Conservation (phyloP, 805 yeast species). For the Clavispora santaluciae region DNA sequence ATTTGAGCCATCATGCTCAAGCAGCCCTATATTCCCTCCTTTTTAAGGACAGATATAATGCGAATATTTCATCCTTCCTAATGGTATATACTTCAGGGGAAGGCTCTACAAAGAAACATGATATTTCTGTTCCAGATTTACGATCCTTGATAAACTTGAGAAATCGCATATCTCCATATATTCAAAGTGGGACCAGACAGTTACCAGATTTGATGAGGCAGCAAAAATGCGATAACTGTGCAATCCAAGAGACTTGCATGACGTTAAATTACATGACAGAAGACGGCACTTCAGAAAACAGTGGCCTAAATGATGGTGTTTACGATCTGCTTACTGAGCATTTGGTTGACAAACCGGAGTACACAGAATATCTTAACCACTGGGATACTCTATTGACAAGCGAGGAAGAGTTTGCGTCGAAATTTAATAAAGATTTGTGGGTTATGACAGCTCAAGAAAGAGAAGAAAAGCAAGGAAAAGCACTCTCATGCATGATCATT, state of each 20-base stretch:
- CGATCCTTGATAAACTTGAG: slow-evolving; percentile 67
- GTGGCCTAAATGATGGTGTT: slow-evolving; percentile 47
- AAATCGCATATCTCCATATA: slow-evolving; percentile 58
- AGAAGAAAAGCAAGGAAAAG: slow-evolving; percentile 56
- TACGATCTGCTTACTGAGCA: slow-evolving; percentile 50
- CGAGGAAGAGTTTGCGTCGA: slow-evolving; percentile 60
- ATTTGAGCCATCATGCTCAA: slow-evolving; percentile 77
- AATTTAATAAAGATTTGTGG: slow-evolving; percentile 65
- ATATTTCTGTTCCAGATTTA: slow-evolving; percentile 51
- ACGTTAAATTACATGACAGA: slow-evolving; percentile 56
- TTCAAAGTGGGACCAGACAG: slow-evolving; percentile 45
- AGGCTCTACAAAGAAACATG: slow-evolving; percentile 50
- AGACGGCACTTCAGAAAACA: slow-evolving; percentile 48
- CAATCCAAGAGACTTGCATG: slow-evolving; percentile 56
- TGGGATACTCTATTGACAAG: slow-evolving; percentile 73
- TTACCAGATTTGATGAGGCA: slow-evolving; percentile 52
- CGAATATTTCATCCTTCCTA: slow-evolving; percentile 59
- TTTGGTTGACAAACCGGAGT: slow-evolving; percentile 31
- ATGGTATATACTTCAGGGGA: slow-evolving; percentile 66
- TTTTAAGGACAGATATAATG: slow-evolving; percentile 72
- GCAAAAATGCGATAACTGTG: slow-evolving; percentile 60
- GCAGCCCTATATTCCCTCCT: slow-evolving; percentile 76
- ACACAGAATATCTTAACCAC: slow-evolving; percentile 54
- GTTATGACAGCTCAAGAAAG: slow-evolving; percentile 52
- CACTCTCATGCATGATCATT: slow-evolving; percentile 50